Conservation (phyloP, 148 eudicot genomes). For the Mesembryanthemum crystallinum region DNA sequence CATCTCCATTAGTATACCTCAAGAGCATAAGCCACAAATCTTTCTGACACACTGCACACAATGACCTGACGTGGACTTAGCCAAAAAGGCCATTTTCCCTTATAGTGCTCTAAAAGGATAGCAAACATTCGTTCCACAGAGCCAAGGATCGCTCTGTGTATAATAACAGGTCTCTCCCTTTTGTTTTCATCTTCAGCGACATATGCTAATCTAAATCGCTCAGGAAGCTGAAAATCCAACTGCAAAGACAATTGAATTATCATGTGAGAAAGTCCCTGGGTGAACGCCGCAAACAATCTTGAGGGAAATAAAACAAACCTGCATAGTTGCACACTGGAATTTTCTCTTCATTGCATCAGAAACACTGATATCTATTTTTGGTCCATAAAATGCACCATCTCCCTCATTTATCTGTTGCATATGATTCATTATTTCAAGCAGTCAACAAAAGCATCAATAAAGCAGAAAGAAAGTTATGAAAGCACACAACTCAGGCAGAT, state of each 20-base stretch:
- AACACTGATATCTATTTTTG: slow-evolving; percentile 96
- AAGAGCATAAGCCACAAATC: slow-evolving; percentile 69
- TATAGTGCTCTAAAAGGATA: slow-evolving; percentile 91
- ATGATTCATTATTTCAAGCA: not conserved
- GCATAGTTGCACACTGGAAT: slow-evolving; percentile 97
- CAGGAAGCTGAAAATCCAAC: slow-evolving; percentile 96
- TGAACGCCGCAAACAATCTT: not conserved
- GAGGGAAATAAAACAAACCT: slow-evolving; percentile 44
- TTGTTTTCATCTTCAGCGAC: slow-evolving; percentile 95
- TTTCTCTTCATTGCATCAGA: slow-evolving; percentile 94
- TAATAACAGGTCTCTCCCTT: slow-evolving; percentile 94
- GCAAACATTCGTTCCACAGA: slow-evolving; percentile 99
- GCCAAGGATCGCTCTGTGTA: slow-evolving; percentile 93
- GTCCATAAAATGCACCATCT: slow-evolving; percentile 99
- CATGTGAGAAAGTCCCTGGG: not conserved
- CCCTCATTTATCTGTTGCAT: slow-evolving; percentile 75
- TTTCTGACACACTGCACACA: slow-evolving; percentile 87
- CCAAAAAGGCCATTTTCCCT: slow-evolving; percentile 99
- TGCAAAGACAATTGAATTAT: slow-evolving; percentile 36
- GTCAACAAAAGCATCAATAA: not conserved
- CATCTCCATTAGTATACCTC: slow-evolving; percentile 53
- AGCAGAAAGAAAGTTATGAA: no score
- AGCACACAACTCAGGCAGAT: no score
- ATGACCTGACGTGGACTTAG: slow-evolving; percentile 94
- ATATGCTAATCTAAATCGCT: slow-evolving; percentile 77